Evolutionary conservation across 768 basidiomycete genomes (phyloP).

Genomic region (Russula griseocarnosa): DNA sequence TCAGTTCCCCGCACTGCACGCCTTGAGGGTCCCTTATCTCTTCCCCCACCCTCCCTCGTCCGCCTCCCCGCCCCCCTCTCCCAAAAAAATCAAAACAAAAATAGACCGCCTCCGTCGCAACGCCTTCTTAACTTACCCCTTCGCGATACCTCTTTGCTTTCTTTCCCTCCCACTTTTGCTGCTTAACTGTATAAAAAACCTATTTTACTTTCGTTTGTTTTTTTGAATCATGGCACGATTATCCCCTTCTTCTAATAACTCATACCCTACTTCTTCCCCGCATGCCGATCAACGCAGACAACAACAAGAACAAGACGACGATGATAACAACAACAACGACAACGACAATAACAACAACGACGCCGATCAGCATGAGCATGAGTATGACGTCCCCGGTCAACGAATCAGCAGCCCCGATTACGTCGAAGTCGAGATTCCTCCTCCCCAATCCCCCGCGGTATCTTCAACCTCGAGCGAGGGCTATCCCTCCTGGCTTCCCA

Average conservation of each 20-base stretch:
- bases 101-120: neutral
- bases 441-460: constrained; percentile 10
- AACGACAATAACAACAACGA: neutral
- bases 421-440: neutral
- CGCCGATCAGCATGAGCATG: neutral
- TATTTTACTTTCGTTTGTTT: constrained; percentile 9
- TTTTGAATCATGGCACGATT: constrained; percentile 9
- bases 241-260: constrained; percentile 19
- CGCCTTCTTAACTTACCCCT: neutral
- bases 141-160: neutral
- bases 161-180: neutral
- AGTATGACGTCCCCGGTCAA: neutral
- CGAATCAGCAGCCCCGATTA: constrained; percentile 3
- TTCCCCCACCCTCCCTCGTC: neutral
- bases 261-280: too few species aligned
- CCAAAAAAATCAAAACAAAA: constrained; percentile 7
- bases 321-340: neutral
- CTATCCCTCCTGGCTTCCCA: constrained; percentile 84
- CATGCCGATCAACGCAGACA: neutral
- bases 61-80: neutral
- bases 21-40: constrained; percentile 18
- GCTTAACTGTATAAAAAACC: neutral
- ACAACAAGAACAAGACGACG: neutral
- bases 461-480: constrained; percentile 42
- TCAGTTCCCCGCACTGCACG: neutral